Conservation (phyloP, 345 rosid genomes). For the Atalantia buxifolia region DNA sequence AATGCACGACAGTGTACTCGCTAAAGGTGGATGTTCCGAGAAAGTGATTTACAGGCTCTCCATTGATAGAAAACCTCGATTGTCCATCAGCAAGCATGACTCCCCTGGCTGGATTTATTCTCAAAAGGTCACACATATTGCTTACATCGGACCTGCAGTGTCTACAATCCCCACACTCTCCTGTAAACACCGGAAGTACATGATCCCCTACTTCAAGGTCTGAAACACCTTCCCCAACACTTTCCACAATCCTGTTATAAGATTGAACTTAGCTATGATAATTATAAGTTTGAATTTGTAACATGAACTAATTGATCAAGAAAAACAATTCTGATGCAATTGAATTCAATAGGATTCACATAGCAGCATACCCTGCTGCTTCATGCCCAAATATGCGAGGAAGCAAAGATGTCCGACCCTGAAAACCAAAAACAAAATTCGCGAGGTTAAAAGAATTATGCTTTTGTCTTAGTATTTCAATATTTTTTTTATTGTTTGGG, state of each 20-base stretch:
- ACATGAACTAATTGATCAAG: not conserved
- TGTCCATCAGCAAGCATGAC: conserved; percentile 41
- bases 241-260: conserved; percentile 35
- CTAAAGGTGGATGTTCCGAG: conserved; percentile 39
- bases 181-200: conserved; percentile 47
- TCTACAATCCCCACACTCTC: conserved; percentile 40
- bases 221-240: conserved; percentile 39
- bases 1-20: conserved; percentile 31
- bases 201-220: conserved; percentile 38
- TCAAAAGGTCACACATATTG: conserved; percentile 38
- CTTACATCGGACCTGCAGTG: conserved; percentile 41
- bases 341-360: not conserved
- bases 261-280: conserved; percentile 2
- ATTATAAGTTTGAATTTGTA: not conserved
- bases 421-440: not conserved
- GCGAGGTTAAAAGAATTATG: not conserved
- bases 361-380: conserved; percentile 20
- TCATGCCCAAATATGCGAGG: conserved; percentile 31
- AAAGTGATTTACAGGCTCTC: conserved; percentile 30
- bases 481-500: too few relatives aligned
- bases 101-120: conserved; percentile 31
- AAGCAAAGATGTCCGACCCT: conserved; percentile 19
- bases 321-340: too few relatives aligned
- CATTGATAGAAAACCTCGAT: conserved; percentile 32
- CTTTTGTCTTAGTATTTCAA: not conserved